Evolutionary conservation across 2,329 filamentous ascomycete genomes (phyloP), one percentile per base, ranked within the genome.

Genomic region (Xylariales sp.): DNA sequence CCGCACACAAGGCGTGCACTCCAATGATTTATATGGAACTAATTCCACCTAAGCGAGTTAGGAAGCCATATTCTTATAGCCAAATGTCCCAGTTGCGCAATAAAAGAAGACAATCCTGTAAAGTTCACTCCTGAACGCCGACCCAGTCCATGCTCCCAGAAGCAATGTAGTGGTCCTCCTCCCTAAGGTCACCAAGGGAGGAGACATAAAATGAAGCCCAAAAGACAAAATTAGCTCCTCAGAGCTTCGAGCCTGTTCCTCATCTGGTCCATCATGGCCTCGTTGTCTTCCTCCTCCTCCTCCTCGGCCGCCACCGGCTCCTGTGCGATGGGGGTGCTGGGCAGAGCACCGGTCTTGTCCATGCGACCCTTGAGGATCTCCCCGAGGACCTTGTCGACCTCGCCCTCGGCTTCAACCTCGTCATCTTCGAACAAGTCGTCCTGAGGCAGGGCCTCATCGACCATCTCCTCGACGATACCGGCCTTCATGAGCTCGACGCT

Each of bases 381-480:
- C 3, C 87, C 83, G 18, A 98, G 70, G 11, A 97, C 83, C 73
- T 91, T 94, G 56, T 97, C 90, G 8, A 97, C 88, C 70, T 97
- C 91, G 15, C 67, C 69, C 56, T 85, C 82, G 2, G 75, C 81
- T 60, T 88, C 83, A 5, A 82, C 85, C 52, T 90, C 87, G 41
- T 81, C 73, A 44, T 88, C 87, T 42, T 86, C 80, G 41, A 87
- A 77, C 37, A 78, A 70, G 50, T 88, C 69, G 49, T 88, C 70
- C 36, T 83, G 65, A n/a, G 89, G 88, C 48, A 97, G 67, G 29
- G 75, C 81, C 59, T 97, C 91, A 33, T 83, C 86, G 5, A 95
- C 81, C 86, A 97, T 96, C 69, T 98, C 93, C 70, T 97, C 91
- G 43, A 97, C 95, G 48, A 98, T 91, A 13, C 91, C 93, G 3